Evolutionary conservation across 805 yeast genomes (phyloP).

Genomic region (Danielia reshetovae): DNA sequence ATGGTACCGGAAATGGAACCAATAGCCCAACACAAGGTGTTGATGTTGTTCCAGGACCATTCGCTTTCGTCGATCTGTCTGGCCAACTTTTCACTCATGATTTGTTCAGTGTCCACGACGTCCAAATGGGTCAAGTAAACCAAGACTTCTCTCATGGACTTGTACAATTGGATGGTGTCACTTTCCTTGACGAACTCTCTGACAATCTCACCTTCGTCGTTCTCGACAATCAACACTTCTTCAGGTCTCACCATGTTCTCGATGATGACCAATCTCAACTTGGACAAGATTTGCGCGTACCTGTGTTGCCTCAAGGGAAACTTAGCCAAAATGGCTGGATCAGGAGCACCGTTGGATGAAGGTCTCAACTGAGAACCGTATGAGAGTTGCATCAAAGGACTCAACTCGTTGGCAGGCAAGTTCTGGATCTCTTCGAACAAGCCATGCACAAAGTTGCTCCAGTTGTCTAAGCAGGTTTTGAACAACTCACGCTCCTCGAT

Average conservation of each 20-base stretch:
- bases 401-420: slow-evolving; percentile 65
- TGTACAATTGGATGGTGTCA: slow-evolving; percentile 93
- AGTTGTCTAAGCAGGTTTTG: slow-evolving; percentile 92
- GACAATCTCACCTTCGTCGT: slow-evolving; percentile 98
- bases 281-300: slow-evolving; percentile 74
- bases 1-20: slow-evolving; percentile 98
- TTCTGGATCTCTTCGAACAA: slow-evolving; percentile 83
- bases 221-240: slow-evolving; percentile 94
- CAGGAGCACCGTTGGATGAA: slow-evolving; percentile 69
- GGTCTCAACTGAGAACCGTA: slow-evolving; percentile 40
- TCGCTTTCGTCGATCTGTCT: slow-evolving; percentile 93
- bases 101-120: slow-evolving; percentile 88
- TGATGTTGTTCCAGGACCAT: slow-evolving; percentile 99
- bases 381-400: slow-evolving; percentile 71
- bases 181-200: slow-evolving; percentile 95
- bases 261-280: slow-evolving; percentile 86
- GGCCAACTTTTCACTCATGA: slow-evolving; percentile 88
- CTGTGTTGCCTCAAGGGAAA: slow-evolving; percentile 83
- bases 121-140: slow-evolving; percentile 95
- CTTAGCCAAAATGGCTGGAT: slow-evolving; percentile 72
- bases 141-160: slow-evolving; percentile 91
- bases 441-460: slow-evolving; percentile 82
- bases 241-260: slow-evolving; percentile 99
- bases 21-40: slow-evolving; percentile 98
- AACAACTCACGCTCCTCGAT: slow-evolving; percentile 95